Percentiles rank a stretch among this genome's conserved stretches.
phyloP scores from a whole-genome alignment of 129 eudicot genomes.

The Ambrosia trifida region DNA sequence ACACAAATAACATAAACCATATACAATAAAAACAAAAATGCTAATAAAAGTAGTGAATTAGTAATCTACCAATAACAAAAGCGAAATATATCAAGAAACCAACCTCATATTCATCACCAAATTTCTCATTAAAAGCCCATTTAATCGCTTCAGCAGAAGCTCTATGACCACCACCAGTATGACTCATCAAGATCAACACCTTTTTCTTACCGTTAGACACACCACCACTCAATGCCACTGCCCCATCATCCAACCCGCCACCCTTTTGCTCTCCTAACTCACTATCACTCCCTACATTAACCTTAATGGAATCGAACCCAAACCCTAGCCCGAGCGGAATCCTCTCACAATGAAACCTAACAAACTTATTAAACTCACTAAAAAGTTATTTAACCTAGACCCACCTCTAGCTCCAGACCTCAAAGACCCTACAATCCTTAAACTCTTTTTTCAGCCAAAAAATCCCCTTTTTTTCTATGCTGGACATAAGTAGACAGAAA shows the following conservation, averaged over 20 bases:
- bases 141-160: conserved; percentile 99
- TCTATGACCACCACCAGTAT: conserved; percentile 97
- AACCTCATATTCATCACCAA: conserved; percentile 92
- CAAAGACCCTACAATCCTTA: conserved; percentile 51
- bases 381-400: conserved; percentile 37
- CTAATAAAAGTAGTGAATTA: no score
- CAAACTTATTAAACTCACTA: conserved; percentile 63
- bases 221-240: conserved; percentile 42
- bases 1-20: no score
- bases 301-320: conserved; percentile 60
- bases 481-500: conserved; percentile 35
- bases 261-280: conserved; percentile 53
- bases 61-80: background rate
- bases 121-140: conserved; percentile 75
- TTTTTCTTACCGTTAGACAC: conserved; percentile 55
- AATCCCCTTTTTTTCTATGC: conserved; percentile 36
- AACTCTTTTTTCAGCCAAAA: conserved; percentile 35
- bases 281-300: conserved; percentile 34
- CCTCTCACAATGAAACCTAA: conserved; percentile 79
- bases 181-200: conserved; percentile 95
- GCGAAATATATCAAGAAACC: background rate
- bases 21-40: no score
- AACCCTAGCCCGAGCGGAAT: no score
- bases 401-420: conserved; percentile 50
- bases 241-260: conserved; percentile 59